Evolutionary conservation across 108 stramenopile genomes (phyloP), one percentile per base, ranked within the genome.

Genomic region (Nannochloropsis oceanica): DNA sequence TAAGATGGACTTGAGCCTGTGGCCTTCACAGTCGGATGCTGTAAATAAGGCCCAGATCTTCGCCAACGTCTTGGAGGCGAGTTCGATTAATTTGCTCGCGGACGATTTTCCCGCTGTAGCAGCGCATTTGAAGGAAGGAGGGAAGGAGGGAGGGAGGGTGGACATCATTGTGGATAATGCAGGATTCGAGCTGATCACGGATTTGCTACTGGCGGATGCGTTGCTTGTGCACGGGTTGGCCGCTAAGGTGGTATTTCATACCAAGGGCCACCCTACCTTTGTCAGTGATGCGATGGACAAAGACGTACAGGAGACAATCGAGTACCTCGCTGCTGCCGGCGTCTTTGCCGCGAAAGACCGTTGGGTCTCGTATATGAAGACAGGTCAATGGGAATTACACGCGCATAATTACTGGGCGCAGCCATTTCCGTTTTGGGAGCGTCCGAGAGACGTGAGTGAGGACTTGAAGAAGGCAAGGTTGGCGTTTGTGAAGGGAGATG

Each of bases 131-230:
- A 86, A 87, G 14, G 27, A 84, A n/a, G 86, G 94, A 79, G 89
- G 91, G 25, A 90, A 89, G 12, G 90, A 90, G 86, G 95, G 96
- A 20, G 94, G 94, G 25, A 89, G 86, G 24, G 91, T 98, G 11
- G 96, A 96, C 91, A 95, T 98, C 81, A 94, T 98, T 85, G 95
- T 96, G 13, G 97, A 98, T 89, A 98, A 98, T 91, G 97, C 97
- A 43, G 97, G 97, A 0, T 96, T 96, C 92, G 97, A 98, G 90
- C 88, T 98, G 59, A 94, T 96, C 25, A 95, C 94, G 44, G 97
- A 98, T 85, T 84, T 98, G 26, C 93, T 94, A 46, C 85, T 96
- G 26, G 96, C 95, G n/a, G 93, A 96, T 80, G 90, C 94, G 85
- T 90, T 98, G 43, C 86, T 96, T 43, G 92, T 94, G 42, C 92